Evolutionary conservation across 805 yeast species (phyloP).

Genomic region (Yarrowia divulgata): DNA sequence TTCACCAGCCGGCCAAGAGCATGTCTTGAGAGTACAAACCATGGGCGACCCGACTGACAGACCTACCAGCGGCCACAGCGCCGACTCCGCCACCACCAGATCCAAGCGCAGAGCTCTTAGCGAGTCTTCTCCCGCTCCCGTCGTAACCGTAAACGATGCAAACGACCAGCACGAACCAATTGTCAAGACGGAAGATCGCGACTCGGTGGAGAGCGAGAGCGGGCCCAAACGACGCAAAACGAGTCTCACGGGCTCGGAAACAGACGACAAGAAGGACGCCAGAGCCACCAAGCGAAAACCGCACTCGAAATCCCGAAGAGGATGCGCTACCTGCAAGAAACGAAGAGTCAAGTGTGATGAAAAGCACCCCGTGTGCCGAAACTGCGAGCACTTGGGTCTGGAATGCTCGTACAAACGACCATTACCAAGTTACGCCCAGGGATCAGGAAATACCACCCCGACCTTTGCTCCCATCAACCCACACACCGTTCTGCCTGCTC

Average conservation of each 20-base stretch:
- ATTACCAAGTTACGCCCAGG: conserved; percentile 16
- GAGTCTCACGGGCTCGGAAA: conserved; percentile 25
- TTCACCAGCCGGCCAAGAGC: conserved; percentile 6
- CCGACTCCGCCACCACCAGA: conserved; percentile 1
- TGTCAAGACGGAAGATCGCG: conserved; percentile 34
- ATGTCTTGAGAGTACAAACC: conserved; percentile 9
- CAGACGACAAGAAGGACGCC: conserved; percentile 22
- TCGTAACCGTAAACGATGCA: conserved; percentile 36
- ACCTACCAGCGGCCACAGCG: not conserved
- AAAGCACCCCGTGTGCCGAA: conserved; percentile 74
- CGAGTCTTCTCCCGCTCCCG: conserved; percentile 18
- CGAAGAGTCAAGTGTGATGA: conserved; percentile 96
- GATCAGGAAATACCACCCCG: conserved; percentile 2
- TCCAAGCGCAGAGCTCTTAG: not conserved
- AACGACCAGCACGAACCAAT: conserved; percentile 24
- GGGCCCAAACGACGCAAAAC: conserved; percentile 14
- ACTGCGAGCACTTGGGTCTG: conserved; percentile 80
- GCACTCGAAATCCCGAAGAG: conserved; percentile 86
- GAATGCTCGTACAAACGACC: conserved; percentile 66
- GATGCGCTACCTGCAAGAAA: conserved; percentile 87
- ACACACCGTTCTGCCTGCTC: conserved; percentile 35
- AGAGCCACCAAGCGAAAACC: conserved; percentile 69
- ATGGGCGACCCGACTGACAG: conserved; percentile 22
- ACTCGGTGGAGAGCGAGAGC: conserved; percentile 5
- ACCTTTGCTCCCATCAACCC: conserved; percentile 28